These are phyloP conservation scores for Westerdykella sp. DNA, from an alignment of 2,329 filamentous ascomycete species.

Conservation along the genomic window DNA sequence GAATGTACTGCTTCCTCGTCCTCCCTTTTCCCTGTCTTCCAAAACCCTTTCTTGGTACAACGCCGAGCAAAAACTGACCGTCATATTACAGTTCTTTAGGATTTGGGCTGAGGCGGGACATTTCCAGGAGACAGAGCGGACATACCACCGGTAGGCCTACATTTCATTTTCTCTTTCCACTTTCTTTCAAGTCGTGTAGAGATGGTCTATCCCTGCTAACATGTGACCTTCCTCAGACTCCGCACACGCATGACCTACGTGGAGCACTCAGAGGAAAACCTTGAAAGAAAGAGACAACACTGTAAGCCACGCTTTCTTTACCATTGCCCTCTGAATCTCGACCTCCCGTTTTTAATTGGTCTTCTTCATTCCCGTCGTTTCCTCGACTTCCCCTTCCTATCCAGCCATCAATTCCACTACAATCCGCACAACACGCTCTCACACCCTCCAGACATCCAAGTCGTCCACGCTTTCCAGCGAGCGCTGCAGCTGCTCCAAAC, in stretches of 20 bases:
- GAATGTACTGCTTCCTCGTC: slow-evolving; percentile 24
- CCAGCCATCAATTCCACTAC: too few species aligned
- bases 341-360: not conserved
- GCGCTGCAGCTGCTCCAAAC: slow-evolving; percentile 42
- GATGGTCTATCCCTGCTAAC: slow-evolving; percentile 2
- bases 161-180: slow-evolving; percentile 2
- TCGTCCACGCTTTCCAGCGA: slow-evolving; percentile 45
- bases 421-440: slow-evolving; percentile 1
- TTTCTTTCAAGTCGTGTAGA: not conserved
- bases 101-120: slow-evolving; percentile 71
- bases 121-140: slow-evolving; percentile 67
- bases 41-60: too few species aligned
- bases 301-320: slow-evolving; percentile 51
- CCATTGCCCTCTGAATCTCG: not conserved
- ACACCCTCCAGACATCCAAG: slow-evolving; percentile 35
- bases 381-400: too few species aligned
- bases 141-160: slow-evolving; percentile 60
- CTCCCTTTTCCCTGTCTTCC: not conserved
- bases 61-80: not conserved
- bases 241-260: slow-evolving; percentile 75
- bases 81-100: slow-evolving; percentile 60
- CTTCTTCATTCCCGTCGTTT: too few species aligned
- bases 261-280: slow-evolving; percentile 62
- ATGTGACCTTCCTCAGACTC: slow-evolving; percentile 47
- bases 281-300: slow-evolving; percentile 71